A percentile compares a stretch with the other conserved stretches of the same genome.
Conservation (phyloP, 1,284 basidiomycete genomes). For the Limonomyces culmigenus region DNA sequence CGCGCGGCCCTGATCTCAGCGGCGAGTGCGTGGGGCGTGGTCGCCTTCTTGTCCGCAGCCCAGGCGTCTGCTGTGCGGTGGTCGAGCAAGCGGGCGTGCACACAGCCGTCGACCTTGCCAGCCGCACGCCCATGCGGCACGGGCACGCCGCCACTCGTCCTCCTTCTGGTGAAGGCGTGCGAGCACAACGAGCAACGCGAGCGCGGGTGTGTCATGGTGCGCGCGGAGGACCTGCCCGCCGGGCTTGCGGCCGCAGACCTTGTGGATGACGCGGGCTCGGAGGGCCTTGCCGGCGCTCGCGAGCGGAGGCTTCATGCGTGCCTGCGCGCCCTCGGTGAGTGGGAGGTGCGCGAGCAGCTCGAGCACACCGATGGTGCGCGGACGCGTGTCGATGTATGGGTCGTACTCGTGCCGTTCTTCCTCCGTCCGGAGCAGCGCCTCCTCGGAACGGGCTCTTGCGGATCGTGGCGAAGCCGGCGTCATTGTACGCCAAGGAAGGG, state of each 20-base stretch:
- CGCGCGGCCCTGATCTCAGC: slow-evolving; percentile 81
- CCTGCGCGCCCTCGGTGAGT: slow-evolving; percentile 79
- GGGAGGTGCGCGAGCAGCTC: slow-evolving; percentile 49
- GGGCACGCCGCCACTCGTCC: slow-evolving; percentile 98
- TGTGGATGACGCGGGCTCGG: slow-evolving; percentile 90
- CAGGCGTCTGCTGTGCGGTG: slow-evolving; percentile 91
- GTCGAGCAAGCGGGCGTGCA: slow-evolving; percentile 87
- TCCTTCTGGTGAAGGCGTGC: slow-evolving; percentile 89
- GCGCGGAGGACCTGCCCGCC: slow-evolving; percentile 82
- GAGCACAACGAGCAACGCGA: slow-evolving; percentile 91
- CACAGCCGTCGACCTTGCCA: slow-evolving; percentile 95
- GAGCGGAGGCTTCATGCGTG: slow-evolving; percentile 81
- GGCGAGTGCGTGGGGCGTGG: slow-evolving; percentile 72
- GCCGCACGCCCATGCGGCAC: slow-evolving; percentile 97
- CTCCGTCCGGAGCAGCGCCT: slow-evolving; percentile 92
- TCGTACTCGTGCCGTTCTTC: slow-evolving; percentile 99
- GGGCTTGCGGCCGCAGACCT: slow-evolving; percentile 84
- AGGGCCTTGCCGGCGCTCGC: slow-evolving; percentile 85
- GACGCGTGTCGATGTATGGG: slow-evolving; percentile 97
- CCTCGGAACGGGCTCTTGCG: slow-evolving; percentile 93
- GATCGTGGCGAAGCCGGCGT: slow-evolving; percentile 79
- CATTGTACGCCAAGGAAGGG: slow-evolving; percentile 89
- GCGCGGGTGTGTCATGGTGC: slow-evolving; percentile 84
- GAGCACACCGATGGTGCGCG: slow-evolving; percentile 80
- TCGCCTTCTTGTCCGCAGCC: slow-evolving; percentile 80